Evolutionary conservation across 139 green algal genomes (phyloP), one percentile per base, ranked within the genome.

Genomic region (Coelastrella sp.): DNA sequence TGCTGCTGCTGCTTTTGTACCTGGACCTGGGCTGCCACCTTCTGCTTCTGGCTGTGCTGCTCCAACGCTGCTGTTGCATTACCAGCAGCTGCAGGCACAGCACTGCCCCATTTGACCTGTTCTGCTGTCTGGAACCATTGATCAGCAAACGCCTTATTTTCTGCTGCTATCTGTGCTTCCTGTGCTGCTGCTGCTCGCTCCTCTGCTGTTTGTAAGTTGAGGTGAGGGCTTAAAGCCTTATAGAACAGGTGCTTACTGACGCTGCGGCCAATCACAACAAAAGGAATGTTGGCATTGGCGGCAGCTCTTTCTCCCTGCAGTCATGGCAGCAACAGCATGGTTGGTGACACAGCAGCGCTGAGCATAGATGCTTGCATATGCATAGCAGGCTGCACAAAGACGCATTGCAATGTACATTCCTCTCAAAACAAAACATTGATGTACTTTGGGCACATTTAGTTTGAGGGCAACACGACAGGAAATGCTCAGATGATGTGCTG

Each of bases 191-290:
- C 85, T 90, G 85, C 73, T 84, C 25, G 58, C 8, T 63, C 59
- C 49, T 66, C 72, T 15, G 20, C 8, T 58, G n/a, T 84, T 17
- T 56, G 68, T 5, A n/a, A 11, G 27, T 49, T 35, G 1, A 90
- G 12, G 27, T 66, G 22, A 9, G 85, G 85, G 59, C n/a, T 84
- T 15, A 90, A 56, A 24, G 73, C 59, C 25, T 83, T 60, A 9
- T 78, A 19, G 49, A 90, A 65, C 19, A 17, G 70, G n/a, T 90
- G 73, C 27, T 84, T 84, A 8, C 22, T 85, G 20, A 84, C 49
- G 58, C 59, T n/a, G 7, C 85, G 73, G 8, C 85, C 85, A 19
- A 90, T 60, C 10, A 90, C 85, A 14, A 90, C 58, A 90, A 90
- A 90, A 6, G 85, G 73, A 24, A 90, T 90, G 85, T 78, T 78